These are phyloP conservation scores for Ceriops decandra DNA, from an alignment of 345 rosid genomes.

Conservation along the genomic window DNA sequence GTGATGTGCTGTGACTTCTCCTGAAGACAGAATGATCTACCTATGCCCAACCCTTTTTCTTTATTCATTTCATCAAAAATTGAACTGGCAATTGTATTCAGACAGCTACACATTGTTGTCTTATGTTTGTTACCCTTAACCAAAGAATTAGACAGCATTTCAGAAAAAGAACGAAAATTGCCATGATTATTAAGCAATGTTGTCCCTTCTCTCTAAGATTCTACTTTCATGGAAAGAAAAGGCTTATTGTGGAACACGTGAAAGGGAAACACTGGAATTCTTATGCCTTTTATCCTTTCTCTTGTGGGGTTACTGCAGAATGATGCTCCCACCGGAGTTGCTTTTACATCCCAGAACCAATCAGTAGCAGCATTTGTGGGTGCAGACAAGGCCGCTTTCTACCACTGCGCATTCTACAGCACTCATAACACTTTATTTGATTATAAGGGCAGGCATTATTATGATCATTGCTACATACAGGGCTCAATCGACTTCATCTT, in stretches of 20 bases:
- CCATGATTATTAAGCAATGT: too few species aligned
- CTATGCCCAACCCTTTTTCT: too few species aligned
- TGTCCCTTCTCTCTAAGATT: too few species aligned
- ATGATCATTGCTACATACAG: slow-evolving; percentile 71
- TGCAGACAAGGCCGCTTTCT: slow-evolving; percentile 74
- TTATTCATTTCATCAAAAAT: too few species aligned
- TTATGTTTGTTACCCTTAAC: too few species aligned
- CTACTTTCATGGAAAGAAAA: too few species aligned
- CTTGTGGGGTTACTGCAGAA: slow-evolving; percentile 40
- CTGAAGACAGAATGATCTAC: too few species aligned
- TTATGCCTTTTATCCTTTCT: not conserved
- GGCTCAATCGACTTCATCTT: slow-evolving; percentile 95
- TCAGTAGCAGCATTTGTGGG: slow-evolving; percentile 87
- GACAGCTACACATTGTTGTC: too few species aligned
- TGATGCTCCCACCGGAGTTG: slow-evolving; percentile 82
- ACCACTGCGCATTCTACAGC: slow-evolving; percentile 86
- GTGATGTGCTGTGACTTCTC: too few species aligned
- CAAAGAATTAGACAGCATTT: too few species aligned
- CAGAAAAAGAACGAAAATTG: too few species aligned
- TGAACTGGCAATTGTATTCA: too few species aligned
- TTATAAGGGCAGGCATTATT: slow-evolving; percentile 91
- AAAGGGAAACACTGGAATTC: not conserved
- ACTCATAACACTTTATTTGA: slow-evolving; percentile 91
- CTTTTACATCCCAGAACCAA: slow-evolving; percentile 91
- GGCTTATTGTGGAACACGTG: not conserved